Percentiles rank a stretch among this genome's conserved stretches.
Evolutionary conservation across 495 filamentous ascomycete species (phyloP).

Genomic region (Neurospora sp.): DNA sequence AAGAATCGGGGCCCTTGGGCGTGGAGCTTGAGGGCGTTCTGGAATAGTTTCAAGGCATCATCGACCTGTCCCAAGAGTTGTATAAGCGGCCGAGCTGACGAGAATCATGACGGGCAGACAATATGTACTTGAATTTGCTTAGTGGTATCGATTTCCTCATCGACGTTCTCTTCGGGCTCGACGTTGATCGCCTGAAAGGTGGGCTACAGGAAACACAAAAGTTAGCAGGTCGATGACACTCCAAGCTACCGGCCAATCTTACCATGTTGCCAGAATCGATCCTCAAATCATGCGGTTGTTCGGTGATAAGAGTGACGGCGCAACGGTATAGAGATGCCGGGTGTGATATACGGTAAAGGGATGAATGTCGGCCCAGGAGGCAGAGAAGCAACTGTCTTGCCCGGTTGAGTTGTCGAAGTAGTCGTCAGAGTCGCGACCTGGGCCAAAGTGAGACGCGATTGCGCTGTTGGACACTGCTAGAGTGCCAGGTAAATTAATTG

Average conservation of each 20-base stretch:
- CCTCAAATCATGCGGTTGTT: not conserved
- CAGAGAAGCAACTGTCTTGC: not conserved
- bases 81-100: not conserved
- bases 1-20: slow-evolving; percentile 72
- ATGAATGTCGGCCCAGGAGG: not conserved
- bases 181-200: slow-evolving; percentile 80
- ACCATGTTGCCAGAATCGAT: not conserved
- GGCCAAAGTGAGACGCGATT: not conserved
- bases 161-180: slow-evolving; percentile 79
- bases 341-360: not conserved
- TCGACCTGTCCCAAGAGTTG: slow-evolving; percentile 52
- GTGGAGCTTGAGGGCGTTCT: slow-evolving; percentile 83
- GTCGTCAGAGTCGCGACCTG: not conserved
- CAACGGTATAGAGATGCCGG: not conserved
- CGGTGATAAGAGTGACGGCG: not conserved
- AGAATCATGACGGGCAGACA: not conserved
- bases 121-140: slow-evolving; percentile 65
- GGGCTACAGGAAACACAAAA: slow-evolving; percentile 25
- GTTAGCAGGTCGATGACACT: not conserved
- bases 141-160: slow-evolving; percentile 89
- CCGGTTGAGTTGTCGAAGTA: not conserved
- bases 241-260: not conserved
- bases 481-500: not conserved
- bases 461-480: not conserved
- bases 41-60: slow-evolving; percentile 92